Evolutionary conservation across 1,139 yeast species (phyloP), one percentile per base, ranked within the genome.

Genomic region (Meyerozyma guilliermondii): DNA sequence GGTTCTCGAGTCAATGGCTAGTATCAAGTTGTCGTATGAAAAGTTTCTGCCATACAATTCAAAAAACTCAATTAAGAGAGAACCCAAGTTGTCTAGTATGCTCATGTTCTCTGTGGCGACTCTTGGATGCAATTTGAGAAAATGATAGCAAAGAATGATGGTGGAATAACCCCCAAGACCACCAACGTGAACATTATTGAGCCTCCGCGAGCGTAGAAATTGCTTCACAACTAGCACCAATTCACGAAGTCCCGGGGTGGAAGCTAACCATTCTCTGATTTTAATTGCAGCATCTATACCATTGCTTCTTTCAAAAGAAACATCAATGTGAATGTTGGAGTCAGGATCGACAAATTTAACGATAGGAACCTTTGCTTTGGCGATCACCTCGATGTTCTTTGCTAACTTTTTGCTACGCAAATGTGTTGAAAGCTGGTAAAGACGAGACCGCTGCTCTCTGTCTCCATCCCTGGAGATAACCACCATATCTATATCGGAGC

Each of bases 401-500:
- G 95, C 96, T 31, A 88, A 63, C 8, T 76, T 75, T 43, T 75
- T 69, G 31, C 74, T 70, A 54, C 89, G 76, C 46, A 91, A 69
- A 56, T 74, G 79, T 7, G 92, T 78, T 2, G 96, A 82, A 13
- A 92, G 68, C 52, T 85, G 85, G 59, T 85, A 89, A 39, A 94
- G 66, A 39, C 81, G 72, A 18, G 81, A 76, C 53, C 88, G 75
- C 46, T 76, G 78, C 50, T 82, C 94, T 57, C 84, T 83, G 51
- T 77, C 76, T 3, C 86, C 84, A 3, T 71, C 61, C 14, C 71
- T 66, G 9, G 96, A 85, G 7, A 83, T 71, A 23, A 94, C 78
- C 36, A 91, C 98, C 83, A 94, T 83, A 63, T 94, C 99, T 29
- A 94, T 89, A 69, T 94, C 99, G 0, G 97, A 88, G 1, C 96